Evolutionary conservation across 1,284 basidiomycete species (phyloP).

Genomic region (Apiotrichum sp.): DNA sequence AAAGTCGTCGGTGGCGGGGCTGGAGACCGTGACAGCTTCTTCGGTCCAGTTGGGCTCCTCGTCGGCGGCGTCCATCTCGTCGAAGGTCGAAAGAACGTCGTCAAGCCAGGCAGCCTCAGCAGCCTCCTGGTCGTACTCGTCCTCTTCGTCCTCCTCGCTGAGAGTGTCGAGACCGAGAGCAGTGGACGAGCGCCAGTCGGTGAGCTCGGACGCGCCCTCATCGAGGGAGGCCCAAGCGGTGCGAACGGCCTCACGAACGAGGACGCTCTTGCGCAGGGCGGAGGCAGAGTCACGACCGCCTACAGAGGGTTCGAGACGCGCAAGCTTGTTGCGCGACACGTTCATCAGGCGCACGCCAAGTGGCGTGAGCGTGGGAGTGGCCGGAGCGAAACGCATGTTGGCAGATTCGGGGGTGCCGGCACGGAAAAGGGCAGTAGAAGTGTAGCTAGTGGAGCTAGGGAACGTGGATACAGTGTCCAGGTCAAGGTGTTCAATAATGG

Average conservation of each 20-base stretch:
- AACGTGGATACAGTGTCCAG: not conserved
- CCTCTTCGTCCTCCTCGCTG: constrained; percentile 38
- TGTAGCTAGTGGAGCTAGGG: not conserved
- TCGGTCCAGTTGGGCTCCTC: too few relatives aligned
- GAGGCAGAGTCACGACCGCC: constrained; percentile 24
- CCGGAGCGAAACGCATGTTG: constrained; percentile 35
- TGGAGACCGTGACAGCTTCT: constrained; percentile 19
- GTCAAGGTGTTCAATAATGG: not conserved
- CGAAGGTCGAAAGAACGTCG: constrained; percentile 30
- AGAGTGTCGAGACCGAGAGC: constrained; percentile 40
- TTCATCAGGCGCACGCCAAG: constrained; percentile 36
- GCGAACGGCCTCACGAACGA: constrained; percentile 37
- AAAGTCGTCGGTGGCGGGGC: constrained; percentile 14
- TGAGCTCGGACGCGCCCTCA: constrained; percentile 26
- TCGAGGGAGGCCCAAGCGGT: constrained; percentile 39
- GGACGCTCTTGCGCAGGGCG: constrained; percentile 29
- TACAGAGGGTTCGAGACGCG: constrained; percentile 24
- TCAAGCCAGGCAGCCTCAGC: constrained; percentile 38
- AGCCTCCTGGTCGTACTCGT: constrained; percentile 14
- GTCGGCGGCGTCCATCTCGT: constrained; percentile 23
- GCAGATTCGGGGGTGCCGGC: not conserved
- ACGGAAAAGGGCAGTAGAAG: too few relatives aligned
- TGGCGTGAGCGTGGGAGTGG: constrained; percentile 35
- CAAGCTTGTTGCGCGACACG: constrained; percentile 38
- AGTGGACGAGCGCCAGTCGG: constrained; percentile 27